Evolutionary conservation across 192 early-diverging fungal species (phyloP).

Genomic region (Backusella morwellensis): DNA sequence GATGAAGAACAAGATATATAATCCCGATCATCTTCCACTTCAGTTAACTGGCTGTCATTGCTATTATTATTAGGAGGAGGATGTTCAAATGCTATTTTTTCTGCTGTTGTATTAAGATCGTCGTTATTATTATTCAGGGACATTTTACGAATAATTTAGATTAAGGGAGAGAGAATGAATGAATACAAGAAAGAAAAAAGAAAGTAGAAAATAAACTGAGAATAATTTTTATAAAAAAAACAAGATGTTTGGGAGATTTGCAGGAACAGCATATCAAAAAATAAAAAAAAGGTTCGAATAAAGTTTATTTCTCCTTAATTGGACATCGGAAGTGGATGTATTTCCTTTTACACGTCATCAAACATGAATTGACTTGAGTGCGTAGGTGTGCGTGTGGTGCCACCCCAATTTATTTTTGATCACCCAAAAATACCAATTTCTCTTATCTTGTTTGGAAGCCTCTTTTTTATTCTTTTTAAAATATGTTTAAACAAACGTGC

Average conservation of each 20-base stretch:
- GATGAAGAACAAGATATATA: background rate
- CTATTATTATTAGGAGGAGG: background rate
- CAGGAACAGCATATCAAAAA: background rate
- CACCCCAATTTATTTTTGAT: background rate
- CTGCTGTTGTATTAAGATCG: background rate
- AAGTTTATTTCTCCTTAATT: slow-evolving; percentile 1
- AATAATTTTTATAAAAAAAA: background rate
- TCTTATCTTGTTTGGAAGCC: background rate
- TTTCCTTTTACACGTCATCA: background rate
- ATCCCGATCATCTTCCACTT: background rate
- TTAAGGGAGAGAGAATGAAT: background rate
- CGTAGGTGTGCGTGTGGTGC: background rate
- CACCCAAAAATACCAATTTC: background rate
- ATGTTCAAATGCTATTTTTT: background rate
- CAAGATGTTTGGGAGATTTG: background rate
- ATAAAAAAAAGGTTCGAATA: background rate
- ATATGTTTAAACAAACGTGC: slow-evolving; percentile 1
- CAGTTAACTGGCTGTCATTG: background rate
- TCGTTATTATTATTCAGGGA: background rate
- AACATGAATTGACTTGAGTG: background rate
- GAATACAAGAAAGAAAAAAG: background rate
- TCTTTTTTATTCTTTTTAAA: background rate
- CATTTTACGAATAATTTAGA: background rate
- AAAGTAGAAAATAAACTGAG: background rate
- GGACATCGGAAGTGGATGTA: background rate